These are phyloP conservation scores for Camptophora hylomeconis DNA, from an alignment of 2,329 filamentous ascomycete species.

Conservation along the genomic window DNA sequence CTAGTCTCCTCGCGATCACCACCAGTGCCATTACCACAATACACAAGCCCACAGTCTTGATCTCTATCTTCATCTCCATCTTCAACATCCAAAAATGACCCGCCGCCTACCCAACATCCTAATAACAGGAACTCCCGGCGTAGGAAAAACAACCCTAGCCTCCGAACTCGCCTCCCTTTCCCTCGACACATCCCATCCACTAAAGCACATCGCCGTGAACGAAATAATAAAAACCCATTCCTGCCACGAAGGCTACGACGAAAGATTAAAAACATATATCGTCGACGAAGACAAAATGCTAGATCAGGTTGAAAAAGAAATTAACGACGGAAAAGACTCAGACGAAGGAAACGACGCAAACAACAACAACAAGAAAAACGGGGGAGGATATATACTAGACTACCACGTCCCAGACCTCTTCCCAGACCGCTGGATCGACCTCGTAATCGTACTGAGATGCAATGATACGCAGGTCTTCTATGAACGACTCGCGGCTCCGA, in stretches of 20 bases:
- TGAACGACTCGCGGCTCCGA: slow-evolving; percentile 56
- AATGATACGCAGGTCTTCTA: slow-evolving; percentile 70
- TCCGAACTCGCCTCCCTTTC: slow-evolving; percentile 45
- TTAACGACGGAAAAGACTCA: slow-evolving; percentile 39
- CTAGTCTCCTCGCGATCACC: too few relatives aligned
- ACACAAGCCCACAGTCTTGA: too few relatives aligned
- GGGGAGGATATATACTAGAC: slow-evolving; percentile 86
- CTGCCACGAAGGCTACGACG: slow-evolving; percentile 79
- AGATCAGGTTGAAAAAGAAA: slow-evolving; percentile 75
- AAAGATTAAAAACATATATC: slow-evolving; percentile 75
- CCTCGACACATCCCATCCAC: slow-evolving; percentile 28
- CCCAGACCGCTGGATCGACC: slow-evolving; percentile 83
- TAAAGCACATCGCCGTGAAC: slow-evolving; percentile 80
- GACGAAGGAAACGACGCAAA: too few relatives aligned
- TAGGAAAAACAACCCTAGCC: slow-evolving; percentile 89
- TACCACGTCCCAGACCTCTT: slow-evolving; percentile 98
- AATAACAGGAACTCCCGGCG: slow-evolving; percentile 86
- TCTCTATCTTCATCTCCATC: too few relatives aligned
- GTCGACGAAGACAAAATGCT: slow-evolving; percentile 96
- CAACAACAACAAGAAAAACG: too few relatives aligned
- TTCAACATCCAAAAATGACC: too few relatives aligned
- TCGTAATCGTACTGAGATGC: slow-evolving; percentile 74
- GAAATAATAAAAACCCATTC: slow-evolving; percentile 77
- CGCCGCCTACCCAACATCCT: slow-evolving; percentile 64
- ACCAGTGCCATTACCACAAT: too few relatives aligned